Evolutionary conservation across 805 yeast species (phyloP).

Genomic region (Candida hungchunana): DNA sequence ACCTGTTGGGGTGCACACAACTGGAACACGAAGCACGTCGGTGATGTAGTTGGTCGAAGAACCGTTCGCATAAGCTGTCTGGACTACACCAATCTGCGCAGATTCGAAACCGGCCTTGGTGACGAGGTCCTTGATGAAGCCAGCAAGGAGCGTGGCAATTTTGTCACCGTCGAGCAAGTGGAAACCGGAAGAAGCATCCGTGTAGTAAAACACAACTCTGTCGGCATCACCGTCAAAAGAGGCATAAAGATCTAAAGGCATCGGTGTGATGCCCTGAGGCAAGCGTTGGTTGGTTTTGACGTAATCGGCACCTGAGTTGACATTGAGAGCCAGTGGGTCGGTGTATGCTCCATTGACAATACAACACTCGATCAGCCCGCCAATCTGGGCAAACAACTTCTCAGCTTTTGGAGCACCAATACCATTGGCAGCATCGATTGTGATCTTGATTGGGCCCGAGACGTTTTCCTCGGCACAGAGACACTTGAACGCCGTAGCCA

Average conservation of each 20-base stretch:
- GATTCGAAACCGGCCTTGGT: conserved; percentile 34
- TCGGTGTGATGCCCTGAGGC: conserved; percentile 56
- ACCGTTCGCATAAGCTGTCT: conserved; percentile 98
- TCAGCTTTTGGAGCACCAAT: conserved; percentile 79
- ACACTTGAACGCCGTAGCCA: conserved; percentile 47
- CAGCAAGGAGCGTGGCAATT: conserved; percentile 80
- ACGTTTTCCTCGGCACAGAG: conserved; percentile 33
- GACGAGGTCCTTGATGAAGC: conserved; percentile 52
- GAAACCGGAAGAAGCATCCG: conserved; percentile 37
- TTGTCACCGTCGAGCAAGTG: conserved; percentile 86
- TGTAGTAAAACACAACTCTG: conserved; percentile 78
- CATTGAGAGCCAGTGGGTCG: conserved; percentile 59
- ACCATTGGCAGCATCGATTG: conserved; percentile 95
- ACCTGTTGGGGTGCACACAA: conserved; percentile 88
- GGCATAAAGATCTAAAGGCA: conserved; percentile 52
- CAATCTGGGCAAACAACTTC: conserved; percentile 42
- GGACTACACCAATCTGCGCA: conserved; percentile 73
- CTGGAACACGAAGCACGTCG: conserved; percentile 64
- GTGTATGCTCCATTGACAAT: conserved; percentile 53
- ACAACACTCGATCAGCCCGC: conserved; percentile 37
- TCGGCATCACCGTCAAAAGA: conserved; percentile 98
- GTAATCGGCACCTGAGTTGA: conserved; percentile 89
- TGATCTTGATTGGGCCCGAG: conserved; percentile 38
- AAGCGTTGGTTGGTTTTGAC: conserved; percentile 84
- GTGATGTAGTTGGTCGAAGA: conserved; percentile 72